Base-by-base conservation (phyloP, 75 land plant genomes). In the Cryptomeria japonica region DNA sequence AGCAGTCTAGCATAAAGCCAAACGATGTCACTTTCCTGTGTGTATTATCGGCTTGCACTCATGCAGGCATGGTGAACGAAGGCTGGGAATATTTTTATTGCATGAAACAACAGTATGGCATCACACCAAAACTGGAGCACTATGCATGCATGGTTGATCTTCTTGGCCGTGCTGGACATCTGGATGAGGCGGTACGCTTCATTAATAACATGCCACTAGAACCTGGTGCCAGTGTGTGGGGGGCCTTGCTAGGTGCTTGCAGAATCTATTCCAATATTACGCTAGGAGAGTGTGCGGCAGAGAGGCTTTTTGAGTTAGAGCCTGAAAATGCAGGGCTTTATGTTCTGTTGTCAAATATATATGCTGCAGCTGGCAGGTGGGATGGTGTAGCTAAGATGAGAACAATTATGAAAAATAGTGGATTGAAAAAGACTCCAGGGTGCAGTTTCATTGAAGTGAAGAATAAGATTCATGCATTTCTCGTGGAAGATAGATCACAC, bases 121-220 rank as follows among this genome's bases (percentile, higher is more conserved):
- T 82, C 39, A 22, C 84, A 70, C 75, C 75, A 70, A 70, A 8
- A 31, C 8, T 70, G 75, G 75, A 70, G 32, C 75, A 70, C 32
- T 44, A 82, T 44, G 47, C 42, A 41, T 39, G 84, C 22, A 82
- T 82, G 36, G 84, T 82, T 22, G 84, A 82, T 82, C 84, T 82
- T 82, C 84, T 82, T 82, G 84, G 84, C 11, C 84, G 84, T 38
- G 84, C 39, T 41, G 84, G 84, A 7, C 75, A n/a, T n/a, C 10
- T 70, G n/a, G 88, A 51, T 41, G 68, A 89, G 75, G 95, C 93
- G 22, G 86, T 86, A 58, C 55, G 70, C 11, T 87, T 94, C 32
- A 87, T 94, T 68, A 41, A 80, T 76, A 92, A 78, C 25, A 93
- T 92, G 93, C 93, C 93, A 15, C n/a, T 92, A 31, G 90, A 88